These are phyloP conservation scores for Eleusine coracana DNA, from an alignment of 176 grass and related monocot species.

Conservation along the genomic window DNA sequence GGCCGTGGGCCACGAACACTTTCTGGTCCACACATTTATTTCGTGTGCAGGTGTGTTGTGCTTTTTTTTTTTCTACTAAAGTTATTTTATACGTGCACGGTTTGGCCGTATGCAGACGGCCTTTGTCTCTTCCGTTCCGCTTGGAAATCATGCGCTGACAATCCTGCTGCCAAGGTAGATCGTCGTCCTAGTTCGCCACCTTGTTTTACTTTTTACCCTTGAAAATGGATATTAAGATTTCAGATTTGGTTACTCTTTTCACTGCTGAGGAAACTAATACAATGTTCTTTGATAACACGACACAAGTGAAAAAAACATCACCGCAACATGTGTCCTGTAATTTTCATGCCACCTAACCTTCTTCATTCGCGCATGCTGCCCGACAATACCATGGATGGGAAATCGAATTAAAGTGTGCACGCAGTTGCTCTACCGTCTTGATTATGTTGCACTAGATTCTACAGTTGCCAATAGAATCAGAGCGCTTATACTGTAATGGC, in stretches of 20 bases:
- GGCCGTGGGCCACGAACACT: constrained; percentile 13
- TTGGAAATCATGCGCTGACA: no score
- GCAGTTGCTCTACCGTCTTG: not conserved
- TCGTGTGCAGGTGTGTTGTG: not conserved
- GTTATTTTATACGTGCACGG: not conserved
- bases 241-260: no score
- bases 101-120: constrained; percentile 19
- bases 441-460: not conserved
- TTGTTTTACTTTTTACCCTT: not conserved
- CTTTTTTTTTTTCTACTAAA: no score
- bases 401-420: not conserved
- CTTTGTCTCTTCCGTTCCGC: no score
- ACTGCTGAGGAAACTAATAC: no score
- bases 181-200: no score
- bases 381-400: not conserved
- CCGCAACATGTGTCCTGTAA: not conserved
- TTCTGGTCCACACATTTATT: constrained; percentile 27
- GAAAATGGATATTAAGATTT: no score
- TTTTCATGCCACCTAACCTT: not conserved
- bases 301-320: no score
- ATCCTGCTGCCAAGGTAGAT: no score
- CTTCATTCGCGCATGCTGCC: not conserved
- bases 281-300: no score
- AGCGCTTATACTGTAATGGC: not conserved
- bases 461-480: not conserved